Evolutionary conservation across 208 protist species (phyloP), one percentile per base, ranked within the genome.

Genomic region (Trichomonas tenax): DNA sequence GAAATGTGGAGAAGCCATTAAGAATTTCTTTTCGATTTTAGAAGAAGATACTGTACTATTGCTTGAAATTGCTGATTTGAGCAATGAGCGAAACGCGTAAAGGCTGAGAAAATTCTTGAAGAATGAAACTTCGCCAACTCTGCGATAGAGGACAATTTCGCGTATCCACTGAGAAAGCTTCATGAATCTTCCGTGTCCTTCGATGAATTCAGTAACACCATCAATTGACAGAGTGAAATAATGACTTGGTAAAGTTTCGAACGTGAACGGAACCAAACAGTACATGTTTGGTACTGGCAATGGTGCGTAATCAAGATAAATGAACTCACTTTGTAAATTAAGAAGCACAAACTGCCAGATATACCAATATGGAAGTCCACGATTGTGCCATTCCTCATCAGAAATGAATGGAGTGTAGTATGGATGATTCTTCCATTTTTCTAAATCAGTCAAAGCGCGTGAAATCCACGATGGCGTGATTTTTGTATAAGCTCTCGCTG

Each of bases 171-270:
- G 82, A 0, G 36, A 8, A 46, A 89, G 45, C 40, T 31, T 11
- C 0, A 89, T 44, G 17, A 89, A 89, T 48, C 34, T 21, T 0
- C 82, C 82, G 15, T 34, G 34, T 2, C 82, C 82, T 44, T 46
- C 82, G 23, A 44, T 41, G 26, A 89, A 89, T 44, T 89, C 31
- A 46, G 82, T 89, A 31, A 89, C 23, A 10, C 82, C 82, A 46
- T 89, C 82, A 31, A 46, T 44, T 46, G 82, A 89, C n/a, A 89
- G 40, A n/a, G 82, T 89, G 40, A 89, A 89, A 46, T 89, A 89
- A 40, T n/a, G 34, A 46, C 3, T 89, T 44, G 82, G 82, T 31
- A 89, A 89, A 72, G 58, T 72, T n/a, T 72, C 58, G 58, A 72
- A 72, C 11, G 58, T 72, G 40, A 89, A 44, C n/a, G 82, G 82